These are phyloP conservation scores for Ceriops tagal DNA, from an alignment of 345 rosid species.

Conservation along the genomic window DNA sequence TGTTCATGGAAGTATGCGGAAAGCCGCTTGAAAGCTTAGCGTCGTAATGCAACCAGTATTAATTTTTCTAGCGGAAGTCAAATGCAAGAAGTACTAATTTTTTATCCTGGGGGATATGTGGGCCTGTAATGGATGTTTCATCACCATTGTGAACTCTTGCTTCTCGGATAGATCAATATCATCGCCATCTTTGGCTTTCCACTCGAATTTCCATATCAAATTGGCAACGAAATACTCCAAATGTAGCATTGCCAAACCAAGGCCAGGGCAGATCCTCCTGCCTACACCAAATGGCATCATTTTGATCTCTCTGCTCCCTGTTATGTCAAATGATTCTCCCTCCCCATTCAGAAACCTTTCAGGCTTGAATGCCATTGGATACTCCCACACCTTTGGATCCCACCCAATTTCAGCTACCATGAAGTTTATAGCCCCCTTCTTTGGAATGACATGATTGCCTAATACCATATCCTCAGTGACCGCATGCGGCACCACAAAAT, in stretches of 20 bases:
- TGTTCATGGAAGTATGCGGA: no score
- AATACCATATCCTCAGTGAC: constrained; percentile 7
- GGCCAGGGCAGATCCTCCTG: constrained; percentile 20
- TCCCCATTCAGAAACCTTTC: constrained; percentile 14
- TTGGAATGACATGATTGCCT: neutral
- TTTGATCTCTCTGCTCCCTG: constrained; percentile 20
- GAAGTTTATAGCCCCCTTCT: constrained; percentile 11
- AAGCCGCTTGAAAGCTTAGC: no score
- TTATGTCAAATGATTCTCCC: constrained; percentile 9
- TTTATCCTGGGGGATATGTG: neutral
- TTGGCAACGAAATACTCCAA: constrained; percentile 20
- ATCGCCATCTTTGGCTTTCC: constrained; percentile 16
- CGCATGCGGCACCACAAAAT: constrained; percentile 12
- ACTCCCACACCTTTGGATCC: constrained; percentile 22
- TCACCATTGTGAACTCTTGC: neutral
- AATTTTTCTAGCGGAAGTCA: no score
- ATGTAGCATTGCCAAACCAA: constrained; percentile 18
- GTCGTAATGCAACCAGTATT: no score
- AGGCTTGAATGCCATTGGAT: constrained; percentile 22
- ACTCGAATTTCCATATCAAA: constrained; percentile 15
- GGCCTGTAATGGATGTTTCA: constrained; percentile 14
- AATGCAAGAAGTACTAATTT: neutral
- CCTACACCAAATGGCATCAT: constrained; percentile 25
- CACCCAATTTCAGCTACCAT: constrained; percentile 19
- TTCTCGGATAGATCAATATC: constrained; percentile 12